A percentile compares a stretch with the other conserved stretches of the same genome.
Conservation (phyloP, 306 rosid genomes). For the Coriaria nepalensis region DNA sequence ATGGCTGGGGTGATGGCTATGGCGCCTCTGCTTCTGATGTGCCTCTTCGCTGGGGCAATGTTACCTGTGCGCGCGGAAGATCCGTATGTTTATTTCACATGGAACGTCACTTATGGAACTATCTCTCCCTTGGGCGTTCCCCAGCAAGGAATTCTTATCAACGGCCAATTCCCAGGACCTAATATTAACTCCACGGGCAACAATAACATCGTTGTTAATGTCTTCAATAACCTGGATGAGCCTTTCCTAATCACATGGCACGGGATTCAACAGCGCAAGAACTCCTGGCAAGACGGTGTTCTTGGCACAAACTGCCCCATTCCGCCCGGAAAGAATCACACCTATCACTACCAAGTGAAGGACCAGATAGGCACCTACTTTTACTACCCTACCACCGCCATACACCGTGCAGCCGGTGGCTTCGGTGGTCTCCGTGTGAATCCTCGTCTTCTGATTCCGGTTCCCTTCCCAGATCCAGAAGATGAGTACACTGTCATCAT, state of each 20-base stretch:
- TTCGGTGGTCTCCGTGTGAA: conserved; percentile 57
- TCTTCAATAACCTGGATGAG: conserved; percentile 66
- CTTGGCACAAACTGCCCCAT: conserved; percentile 75
- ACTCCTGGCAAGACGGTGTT: conserved; percentile 72
- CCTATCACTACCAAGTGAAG: conserved; percentile 64
- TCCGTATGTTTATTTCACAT: conserved; percentile 47
- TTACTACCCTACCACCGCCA: conserved; percentile 42
- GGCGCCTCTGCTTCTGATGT: conserved; percentile 13
- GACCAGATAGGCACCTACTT: conserved; percentile 72
- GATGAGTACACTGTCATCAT: conserved; percentile 70
- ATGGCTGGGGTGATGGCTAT: background rate
- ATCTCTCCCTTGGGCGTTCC: conserved; percentile 64
- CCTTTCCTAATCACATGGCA: conserved; percentile 32
- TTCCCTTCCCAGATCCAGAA: conserved; percentile 67
- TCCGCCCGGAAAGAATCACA: conserved; percentile 46
- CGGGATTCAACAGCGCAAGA: conserved; percentile 74
- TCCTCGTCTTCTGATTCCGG: conserved; percentile 62
- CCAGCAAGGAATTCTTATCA: conserved; percentile 70
- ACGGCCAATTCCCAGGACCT: conserved; percentile 65
- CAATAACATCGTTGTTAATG: conserved; percentile 48
- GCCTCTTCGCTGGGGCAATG: conserved; percentile 21
- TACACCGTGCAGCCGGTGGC: conserved; percentile 59
- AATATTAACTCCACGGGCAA: conserved; percentile 64
- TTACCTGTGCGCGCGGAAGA: conserved; percentile 33
- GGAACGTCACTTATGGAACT: conserved; percentile 68